Evolutionary conservation across 2,329 filamentous ascomycete species (phyloP), one percentile per base, ranked within the genome.

Genomic region (Neofusicoccum ribis): DNA sequence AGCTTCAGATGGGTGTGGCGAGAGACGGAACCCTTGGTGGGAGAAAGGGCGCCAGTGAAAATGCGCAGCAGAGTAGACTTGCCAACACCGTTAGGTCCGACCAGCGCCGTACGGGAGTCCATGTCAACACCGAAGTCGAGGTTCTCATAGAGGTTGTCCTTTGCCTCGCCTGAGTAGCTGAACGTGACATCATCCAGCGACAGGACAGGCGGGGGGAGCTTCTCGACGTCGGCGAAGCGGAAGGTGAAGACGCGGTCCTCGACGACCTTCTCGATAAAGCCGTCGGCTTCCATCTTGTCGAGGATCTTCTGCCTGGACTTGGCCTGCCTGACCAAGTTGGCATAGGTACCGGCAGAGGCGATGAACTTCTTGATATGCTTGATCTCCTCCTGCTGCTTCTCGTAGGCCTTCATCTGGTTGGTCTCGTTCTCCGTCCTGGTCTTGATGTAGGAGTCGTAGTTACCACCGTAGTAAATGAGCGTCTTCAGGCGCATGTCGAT

Each of bases 311-410:
- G 95, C 70, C 95, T 89, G 49, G 95, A 98, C 86, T 99, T 99
- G 81, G 96, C 96, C 83, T 99, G 95, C 80, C 92, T 88, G 77
- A 99, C 95, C 85, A 99, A 86, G 85, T 99, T 99, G 87, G 96
- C 95, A 77, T 99, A 99, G 67, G 95, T 99, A 93, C 96, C 95
- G 65, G 95, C 95, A 68, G 94, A 97, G 76, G 96, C 95, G 79
- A 99, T 99, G 86, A 99, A 99, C 84, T 98, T 97, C 86, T 99
- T 98, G 86, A 99, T 99, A 85, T 99, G 96, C 72, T 89, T 87
- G 79, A 99, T 99, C 85, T 99, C 95, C 68, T 99, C 95, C 79
- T 99, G 95, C 80, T 99, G 95, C 86, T 99, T 99, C 80, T 91
- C 86, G 85, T 99, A 99, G 69, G 95, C 95, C 86, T 98, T 99